Percentiles rank a stretch among this genome's conserved stretches.
Conservation (phyloP, 768 basidiomycete species). For the Trametes gibbosa region DNA sequence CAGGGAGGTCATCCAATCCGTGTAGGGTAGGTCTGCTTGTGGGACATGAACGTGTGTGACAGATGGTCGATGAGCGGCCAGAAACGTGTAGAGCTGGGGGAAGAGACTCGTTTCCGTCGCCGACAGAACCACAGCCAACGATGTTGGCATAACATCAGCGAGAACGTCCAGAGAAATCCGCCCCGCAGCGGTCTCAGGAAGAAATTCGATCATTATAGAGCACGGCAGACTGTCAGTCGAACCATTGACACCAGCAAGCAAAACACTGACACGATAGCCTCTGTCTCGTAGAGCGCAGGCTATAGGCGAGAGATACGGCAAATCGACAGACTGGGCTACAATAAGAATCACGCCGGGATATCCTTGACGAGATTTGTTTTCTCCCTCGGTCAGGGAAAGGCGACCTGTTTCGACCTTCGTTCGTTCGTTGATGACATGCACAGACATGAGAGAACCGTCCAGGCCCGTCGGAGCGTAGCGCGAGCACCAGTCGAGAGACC, state of each 20-base stretch:
- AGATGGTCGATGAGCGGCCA: neutral
- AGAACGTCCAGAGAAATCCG: neutral
- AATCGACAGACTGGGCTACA: constrained; percentile 35
- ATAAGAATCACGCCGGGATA: constrained; percentile 33
- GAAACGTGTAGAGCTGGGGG: neutral
- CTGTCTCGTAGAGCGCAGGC: constrained; percentile 35
- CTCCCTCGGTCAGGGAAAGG: neutral
- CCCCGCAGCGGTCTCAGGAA: neutral
- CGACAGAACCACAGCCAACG: neutral
- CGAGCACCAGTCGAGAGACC: neutral
- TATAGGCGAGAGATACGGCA: constrained; percentile 33
- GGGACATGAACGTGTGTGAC: constrained; percentile 39
- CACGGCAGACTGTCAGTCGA: neutral
- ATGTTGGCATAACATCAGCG: neutral
- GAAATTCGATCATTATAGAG: neutral
- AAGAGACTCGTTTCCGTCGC: neutral
- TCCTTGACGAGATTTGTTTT: neutral
- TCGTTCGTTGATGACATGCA: neutral
- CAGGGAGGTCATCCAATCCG: constrained; percentile 63
- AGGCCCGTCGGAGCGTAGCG: neutral
- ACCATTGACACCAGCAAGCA: constrained; percentile 30
- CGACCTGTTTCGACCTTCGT: neutral
- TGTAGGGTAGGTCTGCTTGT: constrained; percentile 46
- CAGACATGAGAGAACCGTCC: neutral
- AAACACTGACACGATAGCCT: constrained; percentile 31